A percentile compares a stretch with the other conserved stretches of the same genome.
These are phyloP conservation scores for Tetrahymena malaccensis DNA, from an alignment of 73 alveolate genomes.

Conservation along the genomic window DNA sequence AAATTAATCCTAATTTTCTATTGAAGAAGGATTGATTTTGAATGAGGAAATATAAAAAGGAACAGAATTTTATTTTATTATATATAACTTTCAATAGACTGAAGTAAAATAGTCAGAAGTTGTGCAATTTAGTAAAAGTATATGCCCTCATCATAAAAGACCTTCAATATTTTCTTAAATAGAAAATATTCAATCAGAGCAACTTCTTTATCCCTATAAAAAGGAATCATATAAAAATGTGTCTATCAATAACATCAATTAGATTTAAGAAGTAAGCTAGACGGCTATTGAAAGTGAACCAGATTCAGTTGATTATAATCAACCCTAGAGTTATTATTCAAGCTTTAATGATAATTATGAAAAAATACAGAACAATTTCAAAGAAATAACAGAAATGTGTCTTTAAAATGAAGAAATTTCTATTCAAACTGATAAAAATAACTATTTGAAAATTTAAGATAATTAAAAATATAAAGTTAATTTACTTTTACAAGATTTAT, in stretches of 20 bases:
- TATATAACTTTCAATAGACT: not conserved
- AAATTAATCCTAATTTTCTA: not conserved
- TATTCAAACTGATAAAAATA: too few relatives aligned
- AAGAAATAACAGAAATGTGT: not conserved
- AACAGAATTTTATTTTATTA: slow-evolving; percentile 4
- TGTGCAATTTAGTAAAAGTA: not conserved
- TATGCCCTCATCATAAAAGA: not conserved
- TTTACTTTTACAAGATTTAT: not conserved
- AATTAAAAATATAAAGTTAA: not conserved
- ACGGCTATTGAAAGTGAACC: not conserved
- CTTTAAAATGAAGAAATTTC: not conserved
- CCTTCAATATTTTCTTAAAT: not conserved
- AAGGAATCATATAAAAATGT: not conserved
- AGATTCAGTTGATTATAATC: not conserved
- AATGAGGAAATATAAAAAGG: slow-evolving; percentile 17
- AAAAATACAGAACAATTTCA: not conserved
- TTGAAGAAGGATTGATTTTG: slow-evolving; percentile 8
- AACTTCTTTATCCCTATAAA: not conserved
- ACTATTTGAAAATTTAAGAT: not conserved
- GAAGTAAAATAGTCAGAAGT: not conserved
- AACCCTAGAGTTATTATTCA: not conserved
- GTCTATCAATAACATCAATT: not conserved
- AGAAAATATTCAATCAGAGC: not conserved
- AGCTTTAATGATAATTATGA: not conserved
- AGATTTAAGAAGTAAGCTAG: not conserved